A percentile compares a stretch with the other conserved stretches of the same genome.
Conservation (phyloP, 257 asterid species). For the Schizonepeta tenuifolia region DNA sequence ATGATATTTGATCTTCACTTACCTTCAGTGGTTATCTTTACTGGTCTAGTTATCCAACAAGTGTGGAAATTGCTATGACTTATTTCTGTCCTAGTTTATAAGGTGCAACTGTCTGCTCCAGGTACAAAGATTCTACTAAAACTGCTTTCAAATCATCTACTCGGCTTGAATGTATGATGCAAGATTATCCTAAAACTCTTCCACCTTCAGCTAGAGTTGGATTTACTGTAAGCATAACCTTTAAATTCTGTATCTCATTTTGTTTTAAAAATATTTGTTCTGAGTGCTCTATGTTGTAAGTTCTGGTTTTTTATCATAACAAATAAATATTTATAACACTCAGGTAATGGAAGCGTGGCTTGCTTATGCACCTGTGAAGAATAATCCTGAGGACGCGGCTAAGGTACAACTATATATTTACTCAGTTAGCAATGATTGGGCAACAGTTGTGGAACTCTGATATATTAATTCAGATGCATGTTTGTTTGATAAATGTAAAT, state of each 20-base stretch:
- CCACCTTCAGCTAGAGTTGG: slow-evolving; percentile 98
- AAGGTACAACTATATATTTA: slow-evolving; percentile 57
- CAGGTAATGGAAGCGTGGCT: slow-evolving; percentile 94
- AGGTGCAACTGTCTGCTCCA: slow-evolving; percentile 43
- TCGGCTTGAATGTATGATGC: slow-evolving; percentile 99
- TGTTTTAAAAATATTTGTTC: slow-evolving; percentile 1
- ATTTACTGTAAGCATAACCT: slow-evolving; percentile 76
- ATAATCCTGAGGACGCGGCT: slow-evolving; percentile 99
- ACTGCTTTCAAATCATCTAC: slow-evolving; percentile 94
- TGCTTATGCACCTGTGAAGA: slow-evolving; percentile 99
- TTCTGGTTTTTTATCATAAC: slow-evolving; percentile 14
- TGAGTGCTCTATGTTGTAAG: slow-evolving; percentile 14
- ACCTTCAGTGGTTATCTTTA: slow-evolving; percentile 7
- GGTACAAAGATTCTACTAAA: slow-evolving; percentile 93
- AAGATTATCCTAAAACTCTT: slow-evolving; percentile 95
- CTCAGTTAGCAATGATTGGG: not conserved
- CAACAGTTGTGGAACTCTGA: not conserved
- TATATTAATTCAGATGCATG: not conserved
- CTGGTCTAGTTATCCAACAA: slow-evolving; percentile 3
- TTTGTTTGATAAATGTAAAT: not conserved
- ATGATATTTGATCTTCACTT: slow-evolving; percentile 8
- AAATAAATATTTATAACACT: slow-evolving; percentile 21
- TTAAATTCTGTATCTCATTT: slow-evolving; percentile 7
- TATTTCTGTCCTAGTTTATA: slow-evolving; percentile 1
- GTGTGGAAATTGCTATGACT: slow-evolving; percentile 6